These are phyloP conservation scores for Telfairia occidentalis DNA, from an alignment of 331 rosid species.

Conservation along the genomic window DNA sequence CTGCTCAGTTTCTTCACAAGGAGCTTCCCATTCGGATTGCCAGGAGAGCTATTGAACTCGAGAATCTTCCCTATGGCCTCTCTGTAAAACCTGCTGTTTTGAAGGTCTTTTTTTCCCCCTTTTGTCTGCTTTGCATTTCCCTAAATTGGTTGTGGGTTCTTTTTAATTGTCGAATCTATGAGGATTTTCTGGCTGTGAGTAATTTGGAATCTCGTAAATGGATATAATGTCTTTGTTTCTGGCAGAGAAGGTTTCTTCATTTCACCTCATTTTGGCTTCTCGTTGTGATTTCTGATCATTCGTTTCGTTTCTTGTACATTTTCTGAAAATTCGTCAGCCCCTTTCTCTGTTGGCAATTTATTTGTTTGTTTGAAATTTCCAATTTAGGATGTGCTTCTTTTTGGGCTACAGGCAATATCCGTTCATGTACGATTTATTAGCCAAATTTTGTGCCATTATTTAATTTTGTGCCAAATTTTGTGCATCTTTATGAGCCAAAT, in stretches of 20 bases:
- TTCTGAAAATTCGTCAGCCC: background rate
- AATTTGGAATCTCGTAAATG: background rate
- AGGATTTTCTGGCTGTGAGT: background rate
- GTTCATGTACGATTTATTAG: no score
- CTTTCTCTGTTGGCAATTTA: background rate
- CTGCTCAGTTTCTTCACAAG: conserved; percentile 81
- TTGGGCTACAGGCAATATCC: background rate
- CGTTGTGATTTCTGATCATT: background rate
- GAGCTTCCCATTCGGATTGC: conserved; percentile 84
- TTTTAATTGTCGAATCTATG: background rate
- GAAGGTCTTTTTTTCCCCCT: conserved; percentile 28
- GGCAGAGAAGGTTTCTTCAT: background rate
- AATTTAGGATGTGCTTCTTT: background rate
- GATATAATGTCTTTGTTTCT: background rate
- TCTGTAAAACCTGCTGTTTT: conserved; percentile 64
- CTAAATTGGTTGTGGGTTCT: background rate
- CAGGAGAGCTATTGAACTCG: conserved; percentile 64
- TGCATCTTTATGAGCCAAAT: background rate
- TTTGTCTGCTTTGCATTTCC: background rate
- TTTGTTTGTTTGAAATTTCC: background rate
- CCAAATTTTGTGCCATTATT: background rate
- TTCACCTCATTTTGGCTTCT: background rate
- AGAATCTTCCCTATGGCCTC: conserved; percentile 63
- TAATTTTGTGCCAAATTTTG: background rate
- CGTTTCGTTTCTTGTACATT: background rate